A percentile compares a stretch with the other conserved stretches of the same genome.
Conservation (phyloP, 75 land plant species). For the Chamaecyparis obtusa region DNA sequence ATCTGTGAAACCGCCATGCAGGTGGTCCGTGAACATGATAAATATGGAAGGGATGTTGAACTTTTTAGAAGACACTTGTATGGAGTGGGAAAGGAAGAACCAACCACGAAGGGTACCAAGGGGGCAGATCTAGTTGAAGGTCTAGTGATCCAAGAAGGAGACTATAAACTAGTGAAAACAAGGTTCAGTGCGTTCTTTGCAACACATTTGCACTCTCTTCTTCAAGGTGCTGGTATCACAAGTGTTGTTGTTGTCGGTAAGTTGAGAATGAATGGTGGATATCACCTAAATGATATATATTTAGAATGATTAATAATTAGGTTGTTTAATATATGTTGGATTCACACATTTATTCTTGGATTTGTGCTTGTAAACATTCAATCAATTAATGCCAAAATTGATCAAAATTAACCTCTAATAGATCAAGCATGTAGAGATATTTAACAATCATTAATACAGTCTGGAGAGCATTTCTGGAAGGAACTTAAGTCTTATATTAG, state of each 20-base stretch:
- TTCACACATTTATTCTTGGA: not conserved
- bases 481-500: not conserved
- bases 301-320: not conserved
- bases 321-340: not conserved
- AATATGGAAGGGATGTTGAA: conserved; percentile 87
- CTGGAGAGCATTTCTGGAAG: not conserved
- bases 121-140: conserved; percentile 85
- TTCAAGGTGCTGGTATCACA: conserved; percentile 49
- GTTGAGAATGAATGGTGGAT: not conserved
- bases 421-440: not conserved
- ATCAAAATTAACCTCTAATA: not conserved
- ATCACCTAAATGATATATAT: not conserved
- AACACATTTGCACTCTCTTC: conserved; percentile 71
- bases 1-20: conserved; percentile 10
- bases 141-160: conserved; percentile 56
- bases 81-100: conserved; percentile 45
- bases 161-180: conserved; percentile 71
- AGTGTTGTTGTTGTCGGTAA: conserved; percentile 66
- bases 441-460: not conserved
- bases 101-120: conserved; percentile 54
- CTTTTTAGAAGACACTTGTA: conserved; percentile 67
- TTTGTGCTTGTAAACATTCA: not conserved
- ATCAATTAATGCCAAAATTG: not conserved
- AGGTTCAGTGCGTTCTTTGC: conserved; percentile 88
- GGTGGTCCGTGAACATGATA: conserved; percentile 92